Evolutionary conservation across 176 grass and related monocot species (phyloP), one percentile per base, ranked within the genome.

Genomic region (Otatea glauca): DNA sequence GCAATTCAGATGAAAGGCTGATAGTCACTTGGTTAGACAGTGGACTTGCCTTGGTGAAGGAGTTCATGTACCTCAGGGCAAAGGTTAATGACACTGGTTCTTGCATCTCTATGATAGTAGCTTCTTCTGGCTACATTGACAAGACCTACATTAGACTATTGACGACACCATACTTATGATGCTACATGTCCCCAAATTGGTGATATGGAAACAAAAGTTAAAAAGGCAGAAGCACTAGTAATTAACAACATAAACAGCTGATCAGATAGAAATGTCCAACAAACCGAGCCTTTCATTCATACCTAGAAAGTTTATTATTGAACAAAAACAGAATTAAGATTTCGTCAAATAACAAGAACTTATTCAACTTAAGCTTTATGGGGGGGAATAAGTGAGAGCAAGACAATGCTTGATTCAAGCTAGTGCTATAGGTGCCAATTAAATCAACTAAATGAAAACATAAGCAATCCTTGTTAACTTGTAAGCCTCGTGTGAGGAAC

Each of bases 61-160:
- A 98, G 83, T 98, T 98, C 84, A 98, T 88, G 70, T 94, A 98
- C 89, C 95, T 91, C 75, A 98, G 85, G 32, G 92, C 92, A 86
- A 98, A 98, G 1, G 95, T 98, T 24, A 94, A 63, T 21, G 95
- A 94, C 13, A 98, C 92, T 2, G 95, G 95, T 72, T 97, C 92
- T 81, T 94, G 82, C 92, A 97, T 97, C 85, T 97, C 92, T 67
- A 97, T 91, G 35, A 93, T 51, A 2, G 95, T 98, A 42, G 95
- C 65, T 29, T 98, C 75, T 45, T 94, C 92, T 27, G 92, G 95
- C 92, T 94, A 88, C 76, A 84, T 25, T 65, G 18, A 65, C 1
- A 74, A 83, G 17, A 27, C 2, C 74, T 48, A 0, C 3, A 66
- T 80, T 76, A 74, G 14, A 25, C 1, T 10, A 35, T 18, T 2